Evolutionary conservation across 1,284 basidiomycete genomes (phyloP).

Genomic region (Pyrrhoderma lamaoense): DNA sequence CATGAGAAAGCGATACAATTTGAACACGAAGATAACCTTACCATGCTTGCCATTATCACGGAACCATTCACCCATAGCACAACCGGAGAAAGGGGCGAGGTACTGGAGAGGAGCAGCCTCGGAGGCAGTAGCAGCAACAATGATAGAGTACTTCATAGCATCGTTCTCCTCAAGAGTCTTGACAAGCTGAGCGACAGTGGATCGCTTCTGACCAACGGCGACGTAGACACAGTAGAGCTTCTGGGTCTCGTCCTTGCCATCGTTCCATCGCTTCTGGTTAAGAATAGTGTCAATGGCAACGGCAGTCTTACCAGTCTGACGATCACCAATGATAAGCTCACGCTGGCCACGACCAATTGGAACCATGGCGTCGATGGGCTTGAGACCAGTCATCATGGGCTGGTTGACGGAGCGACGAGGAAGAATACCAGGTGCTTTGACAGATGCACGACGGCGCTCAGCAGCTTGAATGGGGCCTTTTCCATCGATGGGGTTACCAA

Average conservation of each 20-base stretch:
- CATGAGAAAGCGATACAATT: conserved; percentile 12
- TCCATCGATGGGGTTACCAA: conserved; percentile 99
- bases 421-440: conserved; percentile 98
- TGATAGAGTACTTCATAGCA: conserved; percentile 98
- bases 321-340: conserved; percentile 99
- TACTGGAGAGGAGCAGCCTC: conserved; percentile 99
- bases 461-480: conserved; percentile 94
- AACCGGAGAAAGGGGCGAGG: conserved; percentile 98
- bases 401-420: conserved; percentile 99
- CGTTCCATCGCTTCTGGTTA: conserved; percentile 99
- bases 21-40: conserved; percentile 38
- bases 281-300: conserved; percentile 99
- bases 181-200: conserved; percentile 98
- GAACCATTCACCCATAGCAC: conserved; percentile 99
- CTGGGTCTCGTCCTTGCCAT: conserved; percentile 91
- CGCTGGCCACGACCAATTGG: conserved; percentile 99
- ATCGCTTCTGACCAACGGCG: conserved; percentile 98
- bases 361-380: conserved; percentile 99
- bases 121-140: conserved; percentile 97
- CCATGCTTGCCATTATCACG: conserved; percentile 98
- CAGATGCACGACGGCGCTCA: conserved; percentile 91
- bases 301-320: conserved; percentile 99
- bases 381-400: conserved; percentile 99
- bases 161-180: conserved; percentile 99
- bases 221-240: conserved; percentile 99